Evolutionary conservation across 2,329 filamentous ascomycete genomes (phyloP).

Genomic region (Polychaeton citri): DNA sequence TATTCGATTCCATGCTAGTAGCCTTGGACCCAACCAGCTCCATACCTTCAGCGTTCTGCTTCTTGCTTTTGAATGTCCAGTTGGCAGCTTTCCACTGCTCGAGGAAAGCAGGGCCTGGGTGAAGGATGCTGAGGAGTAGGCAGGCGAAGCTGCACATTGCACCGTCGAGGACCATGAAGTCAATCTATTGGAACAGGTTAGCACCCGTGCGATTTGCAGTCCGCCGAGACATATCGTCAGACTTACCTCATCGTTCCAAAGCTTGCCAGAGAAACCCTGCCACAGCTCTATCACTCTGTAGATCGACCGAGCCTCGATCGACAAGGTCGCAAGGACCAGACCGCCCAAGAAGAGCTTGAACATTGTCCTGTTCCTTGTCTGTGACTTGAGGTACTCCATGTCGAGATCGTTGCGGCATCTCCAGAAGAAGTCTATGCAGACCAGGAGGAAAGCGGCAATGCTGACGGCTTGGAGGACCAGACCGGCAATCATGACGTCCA

Average conservation of each 20-base stretch:
- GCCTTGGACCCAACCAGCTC: not conserved
- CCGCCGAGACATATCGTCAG: too few relatives aligned
- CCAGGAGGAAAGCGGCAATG: constrained; percentile 31
- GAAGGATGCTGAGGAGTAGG: constrained; percentile 32
- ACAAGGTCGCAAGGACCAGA: constrained; percentile 41
- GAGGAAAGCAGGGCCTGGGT: constrained; percentile 28
- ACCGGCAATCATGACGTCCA: constrained; percentile 44
- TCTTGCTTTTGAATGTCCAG: constrained; percentile 9
- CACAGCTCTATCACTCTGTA: constrained; percentile 55
- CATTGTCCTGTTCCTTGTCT: constrained; percentile 26
- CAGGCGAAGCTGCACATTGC: constrained; percentile 38
- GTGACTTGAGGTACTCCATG: constrained; percentile 7
- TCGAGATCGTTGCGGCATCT: constrained; percentile 5
- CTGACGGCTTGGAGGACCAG: constrained; percentile 43
- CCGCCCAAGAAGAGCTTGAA: constrained; percentile 44
- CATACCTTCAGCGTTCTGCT: not conserved
- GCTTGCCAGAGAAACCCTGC: constrained; percentile 46
- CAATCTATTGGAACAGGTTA: constrained; percentile 9
- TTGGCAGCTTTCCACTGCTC: constrained; percentile 12
- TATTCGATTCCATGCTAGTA: not conserved
- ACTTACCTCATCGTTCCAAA: constrained; percentile 36
- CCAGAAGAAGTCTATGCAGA: constrained; percentile 22
- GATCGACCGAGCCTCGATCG: constrained; percentile 49
- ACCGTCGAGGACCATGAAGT: constrained; percentile 41
- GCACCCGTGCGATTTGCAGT: too few relatives aligned